Conservation (phyloP, 768 basidiomycete genomes). For the Calvatia gigantea region DNA sequence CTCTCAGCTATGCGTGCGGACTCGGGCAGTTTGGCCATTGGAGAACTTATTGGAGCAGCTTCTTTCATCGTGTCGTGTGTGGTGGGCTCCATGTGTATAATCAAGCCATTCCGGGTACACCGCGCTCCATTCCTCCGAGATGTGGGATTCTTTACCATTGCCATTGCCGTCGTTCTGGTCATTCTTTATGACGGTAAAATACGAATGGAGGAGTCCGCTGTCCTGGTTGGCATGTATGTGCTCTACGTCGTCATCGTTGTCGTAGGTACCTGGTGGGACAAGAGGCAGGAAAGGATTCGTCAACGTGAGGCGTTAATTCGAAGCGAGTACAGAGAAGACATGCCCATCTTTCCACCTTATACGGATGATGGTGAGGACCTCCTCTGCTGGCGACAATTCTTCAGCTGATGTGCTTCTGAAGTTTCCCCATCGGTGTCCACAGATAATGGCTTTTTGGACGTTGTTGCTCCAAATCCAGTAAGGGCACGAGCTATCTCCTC, state of each 20-base stretch:
- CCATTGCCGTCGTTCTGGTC: constrained; percentile 70
- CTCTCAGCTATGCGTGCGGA: constrained; percentile 87
- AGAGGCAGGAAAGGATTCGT: constrained; percentile 44
- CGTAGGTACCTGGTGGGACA: constrained; percentile 73
- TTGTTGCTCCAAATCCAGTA: constrained; percentile 27
- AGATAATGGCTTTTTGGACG: constrained; percentile 22
- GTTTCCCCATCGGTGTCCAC: constrained; percentile 15
- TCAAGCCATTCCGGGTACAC: constrained; percentile 88
- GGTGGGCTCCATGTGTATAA: constrained; percentile 96
- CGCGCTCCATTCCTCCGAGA: constrained; percentile 85
- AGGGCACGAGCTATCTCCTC: constrained; percentile 40
- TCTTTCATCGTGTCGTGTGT: constrained; percentile 96
- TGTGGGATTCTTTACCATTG: constrained; percentile 89
- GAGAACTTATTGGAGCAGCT: constrained; percentile 93
- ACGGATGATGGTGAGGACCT: constrained; percentile 54
- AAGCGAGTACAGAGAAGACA: constrained; percentile 53
- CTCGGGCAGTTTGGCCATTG: constrained; percentile 88
- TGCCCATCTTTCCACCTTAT: constrained; percentile 43
- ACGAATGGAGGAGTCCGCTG: constrained; percentile 63
- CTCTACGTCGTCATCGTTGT: constrained; percentile 78
- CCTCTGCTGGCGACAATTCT: constrained; percentile 1
- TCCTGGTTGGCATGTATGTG: constrained; percentile 71
- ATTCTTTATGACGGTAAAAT: constrained; percentile 80
- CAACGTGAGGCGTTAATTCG: constrained; percentile 50
- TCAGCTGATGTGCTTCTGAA: constrained; percentile 7